Evolutionary conservation across 805 yeast species (phyloP).

Genomic region (Candida qinlingensis): DNA sequence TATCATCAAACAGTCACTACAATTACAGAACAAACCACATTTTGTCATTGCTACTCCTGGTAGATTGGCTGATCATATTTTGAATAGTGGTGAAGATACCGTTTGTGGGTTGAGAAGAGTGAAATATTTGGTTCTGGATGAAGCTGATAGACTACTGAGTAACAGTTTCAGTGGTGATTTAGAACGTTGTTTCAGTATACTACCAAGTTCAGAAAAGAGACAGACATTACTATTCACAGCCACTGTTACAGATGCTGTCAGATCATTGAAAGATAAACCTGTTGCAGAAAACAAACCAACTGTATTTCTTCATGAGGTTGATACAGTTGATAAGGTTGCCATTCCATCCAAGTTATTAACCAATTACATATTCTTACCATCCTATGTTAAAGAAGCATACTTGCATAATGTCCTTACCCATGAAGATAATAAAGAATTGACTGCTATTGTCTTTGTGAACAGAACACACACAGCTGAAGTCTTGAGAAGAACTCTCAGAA

Average conservation of each 20-base stretch:
- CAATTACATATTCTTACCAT: conserved; percentile 72
- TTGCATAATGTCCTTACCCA: conserved; percentile 61
- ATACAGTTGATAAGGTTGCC: conserved; percentile 66
- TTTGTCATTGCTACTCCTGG: conserved; percentile 97
- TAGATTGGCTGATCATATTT: conserved; percentile 85
- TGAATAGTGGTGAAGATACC: conserved; percentile 85
- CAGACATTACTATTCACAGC: conserved; percentile 94
- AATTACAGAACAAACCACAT: conserved; percentile 81
- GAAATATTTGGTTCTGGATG: conserved; percentile 83
- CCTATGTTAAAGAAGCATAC: conserved; percentile 86
- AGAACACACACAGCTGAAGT: conserved; percentile 88
- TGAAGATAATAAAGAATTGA: conserved; percentile 56
- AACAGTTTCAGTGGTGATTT: conserved; percentile 80
- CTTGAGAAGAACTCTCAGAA: conserved; percentile 67
- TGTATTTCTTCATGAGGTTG: conserved; percentile 68
- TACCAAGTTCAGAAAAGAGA: conserved; percentile 68
- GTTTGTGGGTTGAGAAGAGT: conserved; percentile 72
- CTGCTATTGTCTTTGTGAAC: conserved; percentile 87
- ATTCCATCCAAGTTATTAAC: conserved; percentile 70
- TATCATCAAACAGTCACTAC: conserved; percentile 81
- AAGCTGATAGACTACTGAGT: conserved; percentile 88
- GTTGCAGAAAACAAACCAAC: conserved; percentile 49
- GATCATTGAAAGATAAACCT: conserved; percentile 65
- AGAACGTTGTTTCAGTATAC: conserved; percentile 58
- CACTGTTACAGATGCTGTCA: conserved; percentile 88